A percentile compares a stretch with the other conserved stretches of the same genome.
Evolutionary conservation across 345 rosid species (phyloP).

Genomic region (Salix dunnii): DNA sequence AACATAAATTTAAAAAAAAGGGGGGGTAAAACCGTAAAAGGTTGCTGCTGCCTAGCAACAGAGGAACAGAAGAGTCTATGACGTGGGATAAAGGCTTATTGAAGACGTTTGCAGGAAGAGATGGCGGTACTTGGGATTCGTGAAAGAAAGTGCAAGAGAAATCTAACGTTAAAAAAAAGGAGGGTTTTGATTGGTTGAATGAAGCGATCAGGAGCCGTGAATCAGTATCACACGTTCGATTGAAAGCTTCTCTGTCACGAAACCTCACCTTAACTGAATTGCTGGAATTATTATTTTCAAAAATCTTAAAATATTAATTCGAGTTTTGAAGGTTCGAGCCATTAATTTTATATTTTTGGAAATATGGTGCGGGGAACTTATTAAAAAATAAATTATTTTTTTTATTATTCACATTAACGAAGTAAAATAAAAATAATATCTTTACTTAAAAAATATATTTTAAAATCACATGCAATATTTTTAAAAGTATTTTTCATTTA

Average conservation of each 20-base stretch:
- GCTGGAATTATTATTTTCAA: no score
- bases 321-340: no score
- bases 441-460: no score
- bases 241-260: constrained; percentile 12
- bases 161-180: constrained; percentile 14
- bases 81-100: background rate
- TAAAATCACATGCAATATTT: no score
- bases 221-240: background rate
- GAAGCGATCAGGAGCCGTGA: background rate
- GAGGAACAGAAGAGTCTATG: constrained; percentile 6
- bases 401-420: no score
- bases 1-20: background rate
- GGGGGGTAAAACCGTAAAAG: background rate
- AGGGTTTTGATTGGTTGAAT: constrained; percentile 19
- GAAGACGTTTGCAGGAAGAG: constrained; percentile 11
- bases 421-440: no score
- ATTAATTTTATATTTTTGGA: no score
- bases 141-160: background rate
- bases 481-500: no score
- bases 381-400: no score
- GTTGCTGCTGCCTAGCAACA: constrained; percentile 5
- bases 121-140: constrained; percentile 25
- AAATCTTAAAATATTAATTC: no score
- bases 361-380: no score
- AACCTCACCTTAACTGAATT: background rate